A percentile compares a stretch with the other conserved stretches of the same genome.
phyloP scores from a whole-genome alignment of 2,329 filamentous ascomycete species.

The Ophiosphaerella herpotricha region DNA sequence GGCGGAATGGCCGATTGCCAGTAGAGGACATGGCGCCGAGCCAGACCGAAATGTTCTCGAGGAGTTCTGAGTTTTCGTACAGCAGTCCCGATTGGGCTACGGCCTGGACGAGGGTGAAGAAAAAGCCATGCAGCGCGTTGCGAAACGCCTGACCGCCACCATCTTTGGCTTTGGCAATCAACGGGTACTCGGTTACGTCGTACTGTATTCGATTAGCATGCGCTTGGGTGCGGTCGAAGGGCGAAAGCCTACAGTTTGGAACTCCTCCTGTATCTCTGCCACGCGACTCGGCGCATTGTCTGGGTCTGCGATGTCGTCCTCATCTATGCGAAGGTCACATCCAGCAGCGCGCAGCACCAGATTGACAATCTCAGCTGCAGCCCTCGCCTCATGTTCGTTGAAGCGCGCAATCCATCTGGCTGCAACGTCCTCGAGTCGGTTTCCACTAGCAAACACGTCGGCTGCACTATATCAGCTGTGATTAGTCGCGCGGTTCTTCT shows the following conservation, averaged over 20 bases:
- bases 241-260: slow-evolving; percentile 69
- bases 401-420: slow-evolving; percentile 63
- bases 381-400: slow-evolving; percentile 58
- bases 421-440: slow-evolving; percentile 60
- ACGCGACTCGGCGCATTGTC: slow-evolving; percentile 83
- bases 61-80: slow-evolving; percentile 74
- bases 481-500: not conserved
- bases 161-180: slow-evolving; percentile 79
- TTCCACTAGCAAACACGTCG: slow-evolving; percentile 63
- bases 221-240: not conserved
- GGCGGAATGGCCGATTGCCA: slow-evolving; percentile 83
- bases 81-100: slow-evolving; percentile 82
- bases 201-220: slow-evolving; percentile 52
- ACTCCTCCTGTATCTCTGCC: slow-evolving; percentile 83
- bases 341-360: slow-evolving; percentile 72
- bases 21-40: slow-evolving; percentile 89
- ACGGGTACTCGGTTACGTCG: slow-evolving; percentile 86
- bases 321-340: slow-evolving; percentile 76
- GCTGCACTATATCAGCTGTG: slow-evolving; percentile 44
- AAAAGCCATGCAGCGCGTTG: slow-evolving; percentile 76
- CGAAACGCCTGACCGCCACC: slow-evolving; percentile 80
- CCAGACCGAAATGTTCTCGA: slow-evolving; percentile 91
- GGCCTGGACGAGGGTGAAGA: slow-evolving; percentile 73
- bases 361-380: slow-evolving; percentile 64
- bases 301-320: slow-evolving; percentile 84